A percentile compares a stretch with the other conserved stretches of the same genome.
Evolutionary conservation across 2,329 filamentous ascomycete genomes (phyloP).

Genomic region (Aspergillus brunneoviolaceus): DNA sequence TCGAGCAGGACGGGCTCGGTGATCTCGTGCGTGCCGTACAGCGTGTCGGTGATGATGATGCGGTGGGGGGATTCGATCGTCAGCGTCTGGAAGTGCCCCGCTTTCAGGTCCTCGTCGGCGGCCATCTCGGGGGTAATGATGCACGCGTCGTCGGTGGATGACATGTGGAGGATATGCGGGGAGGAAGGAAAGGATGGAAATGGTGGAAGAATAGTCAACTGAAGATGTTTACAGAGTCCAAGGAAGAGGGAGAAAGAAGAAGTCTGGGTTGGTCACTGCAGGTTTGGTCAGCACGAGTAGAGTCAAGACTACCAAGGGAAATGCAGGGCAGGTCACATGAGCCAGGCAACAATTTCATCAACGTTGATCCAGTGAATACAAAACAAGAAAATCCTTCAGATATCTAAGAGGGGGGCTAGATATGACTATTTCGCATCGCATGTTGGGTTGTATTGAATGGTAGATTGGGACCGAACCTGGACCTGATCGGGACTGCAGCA

Average conservation of each 20-base stretch:
- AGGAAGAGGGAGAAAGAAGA: no score
- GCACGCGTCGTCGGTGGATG: neutral
- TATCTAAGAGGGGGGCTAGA: neutral
- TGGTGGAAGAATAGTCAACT: neutral
- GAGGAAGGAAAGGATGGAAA: neutral
- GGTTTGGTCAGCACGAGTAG: neutral
- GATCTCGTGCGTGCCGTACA: conserved; percentile 37
- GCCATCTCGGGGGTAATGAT: neutral
- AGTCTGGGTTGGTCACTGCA: neutral
- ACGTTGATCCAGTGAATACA: neutral
- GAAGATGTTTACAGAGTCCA: neutral
- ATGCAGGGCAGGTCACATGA: neutral
- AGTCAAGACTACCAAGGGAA: neutral
- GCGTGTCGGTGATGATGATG: conserved; percentile 33
- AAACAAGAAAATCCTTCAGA: neutral
- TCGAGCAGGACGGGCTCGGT: conserved; percentile 39
- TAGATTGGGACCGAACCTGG: no score
- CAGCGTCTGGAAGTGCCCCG: conserved; percentile 22
- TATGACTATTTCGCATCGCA: no score
- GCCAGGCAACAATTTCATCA: neutral
- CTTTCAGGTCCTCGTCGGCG: neutral
- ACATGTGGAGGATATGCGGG: neutral
- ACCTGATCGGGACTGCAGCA: neutral
- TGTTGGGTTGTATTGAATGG: no score
- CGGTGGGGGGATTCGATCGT: conserved; percentile 13